Percentiles rank a stretch among this genome's conserved stretches.
These are phyloP conservation scores for Pseudomassariella vexata DNA, from an alignment of 2,329 filamentous ascomycete genomes.

Conservation along the genomic window DNA sequence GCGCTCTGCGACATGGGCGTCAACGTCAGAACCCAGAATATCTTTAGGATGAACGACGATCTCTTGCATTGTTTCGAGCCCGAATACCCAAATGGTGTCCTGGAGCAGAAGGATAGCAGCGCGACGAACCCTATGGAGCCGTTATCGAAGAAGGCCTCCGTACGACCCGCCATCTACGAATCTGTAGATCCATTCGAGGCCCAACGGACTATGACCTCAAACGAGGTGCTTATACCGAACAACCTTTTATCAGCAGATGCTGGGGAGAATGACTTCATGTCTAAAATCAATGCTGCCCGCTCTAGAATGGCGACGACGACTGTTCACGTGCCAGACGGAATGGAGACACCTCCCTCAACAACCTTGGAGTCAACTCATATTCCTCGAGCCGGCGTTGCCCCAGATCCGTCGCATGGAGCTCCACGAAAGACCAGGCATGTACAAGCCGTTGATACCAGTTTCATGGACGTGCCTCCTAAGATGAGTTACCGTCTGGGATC, in stretches of 20 bases:
- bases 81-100: conserved; percentile 23
- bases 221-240: conserved; percentile 31
- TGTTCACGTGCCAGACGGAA: conserved; percentile 43
- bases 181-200: conserved; percentile 47
- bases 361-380: conserved; percentile 29
- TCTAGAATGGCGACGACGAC: conserved; percentile 35
- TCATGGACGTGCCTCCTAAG: conserved; percentile 56
- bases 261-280: conserved; percentile 49
- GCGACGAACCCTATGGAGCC: conserved; percentile 31
- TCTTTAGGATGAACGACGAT: conserved; percentile 68
- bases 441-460: conserved; percentile 43
- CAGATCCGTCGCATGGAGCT: conserved; percentile 47
- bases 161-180: conserved; percentile 31
- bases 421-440: conserved; percentile 47
- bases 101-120: conserved; percentile 31
- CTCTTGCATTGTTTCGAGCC: conserved; percentile 43
- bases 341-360: conserved; percentile 58
- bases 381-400: conserved; percentile 22
- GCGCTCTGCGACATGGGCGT: conserved; percentile 84
- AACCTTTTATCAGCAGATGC: conserved; percentile 35
- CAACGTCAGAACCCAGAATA: conserved; percentile 73
- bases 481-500: conserved; percentile 52
- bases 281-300: conserved; percentile 47
- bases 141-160: conserved; percentile 32
- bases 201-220: conserved; percentile 32